These are phyloP conservation scores for Didymella segeticola DNA, from an alignment of 2,329 filamentous ascomycete genomes.

Conservation along the genomic window DNA sequence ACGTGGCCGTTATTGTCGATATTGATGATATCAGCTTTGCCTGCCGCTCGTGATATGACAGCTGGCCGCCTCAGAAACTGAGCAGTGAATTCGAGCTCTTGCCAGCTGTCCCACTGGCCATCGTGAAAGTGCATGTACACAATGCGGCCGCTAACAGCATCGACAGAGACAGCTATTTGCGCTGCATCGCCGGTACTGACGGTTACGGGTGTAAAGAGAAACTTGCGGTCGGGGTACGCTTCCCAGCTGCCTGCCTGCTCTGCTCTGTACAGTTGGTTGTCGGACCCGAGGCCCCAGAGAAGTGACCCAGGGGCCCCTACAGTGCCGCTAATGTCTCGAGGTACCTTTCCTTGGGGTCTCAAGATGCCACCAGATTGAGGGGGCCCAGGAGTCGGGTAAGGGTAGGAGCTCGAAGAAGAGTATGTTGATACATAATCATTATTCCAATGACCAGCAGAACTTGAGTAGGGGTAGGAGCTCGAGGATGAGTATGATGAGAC, in stretches of 20 bases:
- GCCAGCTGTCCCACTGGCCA: slow-evolving; percentile 13
- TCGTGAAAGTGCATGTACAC: slow-evolving; percentile 12
- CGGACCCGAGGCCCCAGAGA: slow-evolving; percentile 1
- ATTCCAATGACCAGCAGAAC: background rate
- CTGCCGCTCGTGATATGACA: slow-evolving; percentile 3
- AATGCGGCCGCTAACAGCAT: slow-evolving; percentile 9
- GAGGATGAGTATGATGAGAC: background rate
- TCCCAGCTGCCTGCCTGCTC: slow-evolving; percentile 1
- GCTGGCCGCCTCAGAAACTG: slow-evolving; percentile 4
- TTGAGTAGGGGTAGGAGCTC: background rate
- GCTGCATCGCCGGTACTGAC: background rate
- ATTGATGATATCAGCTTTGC: slow-evolving; percentile 12
- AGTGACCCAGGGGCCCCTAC: background rate
- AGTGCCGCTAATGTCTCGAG: slow-evolving; percentile 3
- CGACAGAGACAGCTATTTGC: slow-evolving; percentile 16
- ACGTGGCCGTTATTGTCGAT: slow-evolving; percentile 5
- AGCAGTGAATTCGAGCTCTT: slow-evolving; percentile 7
- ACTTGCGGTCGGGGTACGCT: slow-evolving; percentile 5
- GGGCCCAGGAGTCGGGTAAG: background rate
- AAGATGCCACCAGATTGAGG: background rate
- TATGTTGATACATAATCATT: background rate
- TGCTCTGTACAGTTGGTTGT: background rate
- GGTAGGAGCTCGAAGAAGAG: background rate
- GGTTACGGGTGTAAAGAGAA: slow-evolving; percentile 12
- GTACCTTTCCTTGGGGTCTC: background rate